Evolutionary conservation across 116 monocot species (phyloP).

Genomic region (Thalassia testudinum): DNA sequence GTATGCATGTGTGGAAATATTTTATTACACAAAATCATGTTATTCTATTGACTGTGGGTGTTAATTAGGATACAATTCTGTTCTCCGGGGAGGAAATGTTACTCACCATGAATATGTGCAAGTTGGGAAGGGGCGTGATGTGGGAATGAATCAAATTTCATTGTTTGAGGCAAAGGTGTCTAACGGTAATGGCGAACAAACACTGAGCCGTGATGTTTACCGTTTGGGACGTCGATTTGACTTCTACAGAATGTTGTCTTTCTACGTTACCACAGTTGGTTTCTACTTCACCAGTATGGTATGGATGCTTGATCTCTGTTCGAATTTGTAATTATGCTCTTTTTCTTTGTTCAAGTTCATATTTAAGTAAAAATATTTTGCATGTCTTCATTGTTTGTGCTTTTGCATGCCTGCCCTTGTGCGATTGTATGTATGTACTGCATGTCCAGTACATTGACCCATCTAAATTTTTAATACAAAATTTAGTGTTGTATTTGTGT

Average conservation of each 20-base stretch:
- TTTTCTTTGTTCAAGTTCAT: too few relatives aligned
- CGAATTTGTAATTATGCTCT: too few relatives aligned
- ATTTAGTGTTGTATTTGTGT: too few relatives aligned
- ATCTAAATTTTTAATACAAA: too few relatives aligned
- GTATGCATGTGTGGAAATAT: constrained; percentile 16
- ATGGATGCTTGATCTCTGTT: constrained; percentile 5
- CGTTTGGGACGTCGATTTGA: constrained; percentile 89
- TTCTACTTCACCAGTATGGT: constrained; percentile 98
- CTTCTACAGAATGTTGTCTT: constrained; percentile 88
- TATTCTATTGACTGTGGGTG: not conserved
- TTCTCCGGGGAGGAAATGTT: constrained; percentile 74
- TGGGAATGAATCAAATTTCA: constrained; percentile 96
- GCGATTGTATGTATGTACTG: too few relatives aligned
- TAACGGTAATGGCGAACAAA: constrained; percentile 96
- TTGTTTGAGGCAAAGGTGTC: constrained; percentile 94
- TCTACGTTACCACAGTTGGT: constrained; percentile 92
- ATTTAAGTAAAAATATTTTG: too few relatives aligned
- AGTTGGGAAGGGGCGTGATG: constrained; percentile 97
- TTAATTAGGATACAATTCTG: constrained; percentile 65
- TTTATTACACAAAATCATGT: not conserved
- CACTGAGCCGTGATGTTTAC: constrained; percentile 82
- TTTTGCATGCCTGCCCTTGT: too few relatives aligned
- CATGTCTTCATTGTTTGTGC: too few relatives aligned
- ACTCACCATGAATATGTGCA: constrained; percentile 96
- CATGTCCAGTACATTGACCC: too few relatives aligned